Base-by-base conservation (phyloP, 768 basidiomycete species). In the Phanerodontia chrysosporium region DNA sequence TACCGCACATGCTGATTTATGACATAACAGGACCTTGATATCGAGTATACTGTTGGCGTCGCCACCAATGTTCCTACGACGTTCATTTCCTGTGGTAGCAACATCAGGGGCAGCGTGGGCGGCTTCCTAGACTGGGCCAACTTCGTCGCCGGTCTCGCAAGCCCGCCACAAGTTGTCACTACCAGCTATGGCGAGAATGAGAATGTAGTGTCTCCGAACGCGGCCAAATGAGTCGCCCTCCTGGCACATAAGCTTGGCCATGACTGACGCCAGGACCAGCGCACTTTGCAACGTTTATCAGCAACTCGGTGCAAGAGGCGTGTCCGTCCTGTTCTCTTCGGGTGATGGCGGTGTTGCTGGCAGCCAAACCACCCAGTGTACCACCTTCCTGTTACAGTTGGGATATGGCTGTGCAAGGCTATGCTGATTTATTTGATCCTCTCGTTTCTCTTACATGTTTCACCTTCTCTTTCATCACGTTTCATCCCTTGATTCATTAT, bases 271-370 rank as follows among this genome's bases (percentile, higher is more conserved):
- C 4, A 12, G 10, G 1, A 27, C n/a, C 55, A 74, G 71, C 54
- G 58, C 60, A 21, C 58, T 76, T 36, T 76, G 73, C 64, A 72
- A 74, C 56, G 69, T 67, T 22, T 74, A 72, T 60, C 62, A 64
- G 54, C 70, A 71, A 61, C 70, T 77, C 24, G 72, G 73, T 45
- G 71, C 73, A 12, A 71, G 70, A 45, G 74, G 75, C 18, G 65
- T 67, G 8, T 73, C 72, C 25, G 66, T 75, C 59, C 61, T 77
- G n/a, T 75, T 74, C 67, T 68, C 72, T 0, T 74, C 75, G 9
- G 75, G 75, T 30, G 74, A 76, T 55, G 73, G 71, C 27, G 75
- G 74, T 58, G 73, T 74, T 39, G 69, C 67, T 12, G 74, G 73
- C n/a, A 64, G 64, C 7, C 69, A 70, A 52, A 42, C 59, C 48